A percentile compares a stretch with the other conserved stretches of the same genome.
Evolutionary conservation across 768 basidiomycete species (phyloP).

Genomic region (Calocybe indica): DNA sequence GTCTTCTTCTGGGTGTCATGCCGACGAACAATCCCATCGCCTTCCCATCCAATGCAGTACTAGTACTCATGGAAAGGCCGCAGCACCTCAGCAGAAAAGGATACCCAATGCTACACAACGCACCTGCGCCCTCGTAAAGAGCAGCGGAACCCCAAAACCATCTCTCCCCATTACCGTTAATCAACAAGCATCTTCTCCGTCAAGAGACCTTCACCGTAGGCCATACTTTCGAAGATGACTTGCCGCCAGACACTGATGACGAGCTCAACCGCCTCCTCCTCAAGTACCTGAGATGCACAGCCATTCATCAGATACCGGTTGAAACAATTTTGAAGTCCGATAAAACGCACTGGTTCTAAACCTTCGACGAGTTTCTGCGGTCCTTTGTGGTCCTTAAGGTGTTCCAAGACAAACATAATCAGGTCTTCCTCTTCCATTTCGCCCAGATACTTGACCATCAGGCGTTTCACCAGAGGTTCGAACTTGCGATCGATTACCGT

Average conservation of each 20-base stretch:
- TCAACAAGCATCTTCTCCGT: constrained; percentile 84
- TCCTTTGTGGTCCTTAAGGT: constrained; percentile 84
- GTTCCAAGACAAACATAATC: constrained; percentile 90
- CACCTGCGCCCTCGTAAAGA: constrained; percentile 45
- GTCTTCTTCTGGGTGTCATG: constrained; percentile 13
- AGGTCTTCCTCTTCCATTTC: constrained; percentile 93
- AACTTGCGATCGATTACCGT: constrained; percentile 79
- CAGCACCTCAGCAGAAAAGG: constrained; percentile 38
- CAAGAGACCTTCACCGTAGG: constrained; percentile 83
- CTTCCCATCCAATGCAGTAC: constrained; percentile 18
- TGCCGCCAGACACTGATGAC: constrained; percentile 83
- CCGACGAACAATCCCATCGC: constrained; percentile 13
- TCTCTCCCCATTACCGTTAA: constrained; percentile 25
- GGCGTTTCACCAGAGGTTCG: constrained; percentile 74
- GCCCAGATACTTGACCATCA: constrained; percentile 85
- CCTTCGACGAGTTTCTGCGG: constrained; percentile 86
- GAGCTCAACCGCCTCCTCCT: constrained; percentile 84
- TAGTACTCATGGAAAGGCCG: constrained; percentile 26
- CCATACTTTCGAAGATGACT: constrained; percentile 93
- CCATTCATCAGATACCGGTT: background rate
- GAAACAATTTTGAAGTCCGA: background rate
- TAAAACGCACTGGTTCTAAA: constrained; percentile 73
- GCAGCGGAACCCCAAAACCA: constrained; percentile 19
- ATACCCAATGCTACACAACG: constrained; percentile 50
- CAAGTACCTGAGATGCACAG: constrained; percentile 60